phyloP scores from a whole-genome alignment of 148 eudicot genomes.

The Vaccinium corymbosum region DNA sequence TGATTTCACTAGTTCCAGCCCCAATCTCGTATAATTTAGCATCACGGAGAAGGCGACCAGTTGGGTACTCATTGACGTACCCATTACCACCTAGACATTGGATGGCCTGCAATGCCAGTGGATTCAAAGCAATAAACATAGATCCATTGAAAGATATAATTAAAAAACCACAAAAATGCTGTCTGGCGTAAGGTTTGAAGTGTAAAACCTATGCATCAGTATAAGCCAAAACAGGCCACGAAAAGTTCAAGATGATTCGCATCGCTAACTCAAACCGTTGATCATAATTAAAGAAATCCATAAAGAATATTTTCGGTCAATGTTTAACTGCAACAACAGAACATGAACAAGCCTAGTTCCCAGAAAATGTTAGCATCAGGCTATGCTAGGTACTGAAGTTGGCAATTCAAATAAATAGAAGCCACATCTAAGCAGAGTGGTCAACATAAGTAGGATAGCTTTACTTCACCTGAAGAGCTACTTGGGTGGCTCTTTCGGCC shows the following conservation, averaged over 20 bases:
- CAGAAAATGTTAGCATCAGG: neutral
- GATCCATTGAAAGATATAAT: neutral
- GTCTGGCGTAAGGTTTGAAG: neutral
- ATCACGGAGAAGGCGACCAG: slow-evolving; percentile 93
- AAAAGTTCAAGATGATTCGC: neutral
- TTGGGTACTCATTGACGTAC: slow-evolving; percentile 88
- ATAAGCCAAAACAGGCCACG: neutral
- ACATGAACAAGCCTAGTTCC: neutral
- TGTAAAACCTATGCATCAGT: neutral
- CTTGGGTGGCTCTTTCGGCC: slow-evolving; percentile 98
- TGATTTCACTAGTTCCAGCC: slow-evolving; percentile 96
- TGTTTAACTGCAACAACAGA: neutral
- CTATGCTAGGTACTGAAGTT: neutral
- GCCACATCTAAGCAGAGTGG: neutral
- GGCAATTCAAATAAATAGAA: neutral
- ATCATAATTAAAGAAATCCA: neutral
- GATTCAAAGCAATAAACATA: neutral
- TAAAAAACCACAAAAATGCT: neutral
- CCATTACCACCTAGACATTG: slow-evolving; percentile 98
- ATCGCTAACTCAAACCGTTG: neutral
- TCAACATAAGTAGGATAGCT: neutral
- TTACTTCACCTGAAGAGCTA: slow-evolving; percentile 80
- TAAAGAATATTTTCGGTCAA: neutral
- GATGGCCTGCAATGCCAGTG: slow-evolving; percentile 58
- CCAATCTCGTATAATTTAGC: slow-evolving; percentile 96